Conservation (phyloP, 257 asterid genomes). For the Scutellaria minor region DNA sequence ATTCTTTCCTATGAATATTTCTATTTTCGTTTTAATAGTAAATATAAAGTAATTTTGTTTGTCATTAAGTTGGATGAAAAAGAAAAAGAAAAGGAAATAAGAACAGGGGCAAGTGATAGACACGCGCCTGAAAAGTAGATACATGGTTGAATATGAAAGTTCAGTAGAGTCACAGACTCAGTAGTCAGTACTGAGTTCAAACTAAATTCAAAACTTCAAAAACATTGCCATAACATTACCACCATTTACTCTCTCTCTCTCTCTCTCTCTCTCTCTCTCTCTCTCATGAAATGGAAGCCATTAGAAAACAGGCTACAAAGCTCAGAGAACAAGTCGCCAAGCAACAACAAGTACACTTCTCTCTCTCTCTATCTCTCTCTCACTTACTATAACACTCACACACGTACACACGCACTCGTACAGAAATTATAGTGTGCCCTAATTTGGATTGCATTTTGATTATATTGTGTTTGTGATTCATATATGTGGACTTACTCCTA, state of each 20-base stretch:
- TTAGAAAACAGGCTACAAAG: conserved; percentile 74
- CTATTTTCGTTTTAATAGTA: too few species aligned
- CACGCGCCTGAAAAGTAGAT: conserved; percentile 20
- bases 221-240: background rate
- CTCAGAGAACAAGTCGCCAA: conserved; percentile 81
- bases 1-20: background rate
- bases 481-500: background rate
- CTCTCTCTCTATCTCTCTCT: conserved; percentile 21
- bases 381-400: background rate
- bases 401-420: background rate
- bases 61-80: background rate
- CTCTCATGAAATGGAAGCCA: conserved; percentile 61
- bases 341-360: conserved; percentile 62
- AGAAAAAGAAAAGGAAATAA: too few species aligned
- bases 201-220: conserved; percentile 33
- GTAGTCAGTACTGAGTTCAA: background rate
- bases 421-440: conserved; percentile 19
- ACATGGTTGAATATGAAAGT: conserved; percentile 1
- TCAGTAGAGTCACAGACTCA: conserved; percentile 1
- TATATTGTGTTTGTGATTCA: conserved; percentile 14
- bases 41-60: too few species aligned
- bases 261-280: conserved; percentile 17
- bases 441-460: conserved; percentile 18
- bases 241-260: conserved; percentile 2
- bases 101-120: background rate